These are phyloP conservation scores for Boletus mariae DNA, from an alignment of 1,284 basidiomycete species.

Conservation along the genomic window DNA sequence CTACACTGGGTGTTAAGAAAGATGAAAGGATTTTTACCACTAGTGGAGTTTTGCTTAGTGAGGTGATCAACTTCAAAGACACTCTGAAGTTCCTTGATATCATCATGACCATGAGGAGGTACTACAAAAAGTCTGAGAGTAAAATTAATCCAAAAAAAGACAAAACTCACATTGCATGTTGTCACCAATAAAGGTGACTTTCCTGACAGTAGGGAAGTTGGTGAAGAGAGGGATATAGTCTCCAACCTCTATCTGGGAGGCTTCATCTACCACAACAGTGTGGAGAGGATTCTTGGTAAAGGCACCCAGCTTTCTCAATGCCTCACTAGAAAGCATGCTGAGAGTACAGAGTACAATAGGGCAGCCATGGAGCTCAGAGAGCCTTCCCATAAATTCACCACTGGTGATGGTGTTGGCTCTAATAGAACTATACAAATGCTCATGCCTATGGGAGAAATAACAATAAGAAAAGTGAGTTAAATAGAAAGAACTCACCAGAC, in stretches of 20 bases:
- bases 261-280: slow-evolving; percentile 45
- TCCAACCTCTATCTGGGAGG: slow-evolving; percentile 45
- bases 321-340: slow-evolving; percentile 58
- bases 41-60: slow-evolving; percentile 17
- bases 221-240: slow-evolving; percentile 40
- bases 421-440: slow-evolving; percentile 44
- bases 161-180: slow-evolving; percentile 41
- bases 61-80: slow-evolving; percentile 57
- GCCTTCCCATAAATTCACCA: slow-evolving; percentile 27
- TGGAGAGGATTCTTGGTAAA: slow-evolving; percentile 32
- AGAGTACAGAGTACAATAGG: slow-evolving; percentile 52
- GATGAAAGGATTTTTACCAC: slow-evolving; percentile 30
- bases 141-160: neutral
- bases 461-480: neutral
- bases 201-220: slow-evolving; percentile 28
- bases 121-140: slow-evolving; percentile 35
- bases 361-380: slow-evolving; percentile 21
- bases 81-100: slow-evolving; percentile 48
- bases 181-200: slow-evolving; percentile 43
- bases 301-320: slow-evolving; percentile 31
- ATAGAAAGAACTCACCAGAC: slow-evolving; percentile 40
- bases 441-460: slow-evolving; percentile 41
- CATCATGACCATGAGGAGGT: slow-evolving; percentile 56
- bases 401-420: slow-evolving; percentile 36
- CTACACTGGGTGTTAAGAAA: slow-evolving; percentile 60